phyloP scores from a whole-genome alignment of 106 monocot genomes.

The Amphibolis antarctica region DNA sequence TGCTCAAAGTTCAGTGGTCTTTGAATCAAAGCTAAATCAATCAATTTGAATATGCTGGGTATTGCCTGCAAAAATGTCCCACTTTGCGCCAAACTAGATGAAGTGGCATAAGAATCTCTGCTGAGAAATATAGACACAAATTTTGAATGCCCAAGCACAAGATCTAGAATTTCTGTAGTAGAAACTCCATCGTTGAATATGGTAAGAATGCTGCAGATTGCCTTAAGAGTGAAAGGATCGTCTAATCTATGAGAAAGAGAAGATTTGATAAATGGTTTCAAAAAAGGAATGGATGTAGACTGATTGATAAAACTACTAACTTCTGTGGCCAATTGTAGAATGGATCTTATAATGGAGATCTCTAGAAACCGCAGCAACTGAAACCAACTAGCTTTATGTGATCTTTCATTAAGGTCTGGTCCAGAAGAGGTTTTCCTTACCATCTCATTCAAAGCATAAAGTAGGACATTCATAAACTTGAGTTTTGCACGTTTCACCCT shows the following conservation, averaged over 20 bases:
- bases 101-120: constrained; percentile 11
- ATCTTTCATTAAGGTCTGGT: not conserved
- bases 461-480: constrained; percentile 46
- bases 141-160: constrained; percentile 70
- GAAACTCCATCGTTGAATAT: constrained; percentile 32
- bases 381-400: constrained; percentile 11
- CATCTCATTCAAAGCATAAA: constrained; percentile 38
- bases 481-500: constrained; percentile 35
- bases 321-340: constrained; percentile 41
- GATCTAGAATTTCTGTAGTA: constrained; percentile 44
- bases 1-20: not conserved
- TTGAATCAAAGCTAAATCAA: constrained; percentile 16
- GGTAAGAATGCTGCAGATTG: constrained; percentile 47
- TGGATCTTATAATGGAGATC: constrained; percentile 45
- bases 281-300: constrained; percentile 37
- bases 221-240: constrained; percentile 59
- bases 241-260: constrained; percentile 69
- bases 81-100: constrained; percentile 19
- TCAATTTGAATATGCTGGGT: constrained; percentile 60
- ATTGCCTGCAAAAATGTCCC: constrained; percentile 53
- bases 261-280: constrained; percentile 53
- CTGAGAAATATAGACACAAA: constrained; percentile 37
- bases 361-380: constrained; percentile 44
- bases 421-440: constrained; percentile 29
- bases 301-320: constrained; percentile 18